phyloP scores from a whole-genome alignment of 1,284 basidiomycete species.

The Puccinia brachypodii region DNA sequence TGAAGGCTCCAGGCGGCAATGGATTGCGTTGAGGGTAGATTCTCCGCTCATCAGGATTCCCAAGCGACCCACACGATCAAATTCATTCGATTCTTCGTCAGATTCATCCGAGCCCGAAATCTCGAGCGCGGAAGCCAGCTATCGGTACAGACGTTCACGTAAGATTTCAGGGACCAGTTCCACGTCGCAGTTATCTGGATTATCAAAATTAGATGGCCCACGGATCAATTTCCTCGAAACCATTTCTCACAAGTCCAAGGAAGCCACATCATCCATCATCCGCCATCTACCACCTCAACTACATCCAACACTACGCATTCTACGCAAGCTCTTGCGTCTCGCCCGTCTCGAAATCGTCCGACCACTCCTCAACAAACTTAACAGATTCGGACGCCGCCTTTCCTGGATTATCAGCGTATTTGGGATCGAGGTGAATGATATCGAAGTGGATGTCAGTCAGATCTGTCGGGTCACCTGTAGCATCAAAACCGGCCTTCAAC shows the following conservation, averaged over 20 bases:
- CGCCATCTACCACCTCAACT: conserved; percentile 29
- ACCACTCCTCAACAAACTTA: conserved; percentile 33
- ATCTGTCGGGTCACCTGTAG: conserved; percentile 30
- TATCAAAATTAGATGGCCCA: background rate
- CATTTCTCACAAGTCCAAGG: background rate
- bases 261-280: background rate
- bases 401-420: conserved; percentile 45
- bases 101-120: conserved; percentile 28
- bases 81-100: conserved; percentile 9
- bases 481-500: conserved; percentile 43
- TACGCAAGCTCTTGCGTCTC: conserved; percentile 22
- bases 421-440: conserved; percentile 37
- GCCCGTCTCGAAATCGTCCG: conserved; percentile 35
- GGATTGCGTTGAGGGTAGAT: conserved; percentile 37
- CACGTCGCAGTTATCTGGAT: conserved; percentile 14
- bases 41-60: conserved; percentile 35
- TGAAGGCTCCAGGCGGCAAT: conserved; percentile 45
- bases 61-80: conserved; percentile 18
- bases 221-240: background rate
- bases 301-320: conserved; percentile 21
- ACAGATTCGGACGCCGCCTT: conserved; percentile 35
- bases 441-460: conserved; percentile 23
- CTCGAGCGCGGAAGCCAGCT: conserved; percentile 25
- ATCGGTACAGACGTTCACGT: conserved; percentile 18
- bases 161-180: conserved; percentile 19